These are phyloP conservation scores for Usnea hakonensis DNA, from an alignment of 495 filamentous ascomycete genomes.

Conservation along the genomic window DNA sequence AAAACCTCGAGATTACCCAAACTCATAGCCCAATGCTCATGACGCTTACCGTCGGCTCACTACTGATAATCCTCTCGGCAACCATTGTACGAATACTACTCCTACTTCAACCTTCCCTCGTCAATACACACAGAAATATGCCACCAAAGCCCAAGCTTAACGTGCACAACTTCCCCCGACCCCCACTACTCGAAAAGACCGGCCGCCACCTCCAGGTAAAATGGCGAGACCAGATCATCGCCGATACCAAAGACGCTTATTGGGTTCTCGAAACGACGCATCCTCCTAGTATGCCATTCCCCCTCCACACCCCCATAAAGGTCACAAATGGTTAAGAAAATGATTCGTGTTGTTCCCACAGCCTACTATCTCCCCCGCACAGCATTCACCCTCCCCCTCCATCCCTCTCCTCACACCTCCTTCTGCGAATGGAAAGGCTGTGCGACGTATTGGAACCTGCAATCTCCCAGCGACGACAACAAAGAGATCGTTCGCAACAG, in stretches of 20 bases:
- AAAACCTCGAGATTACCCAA: neutral
- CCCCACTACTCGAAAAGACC: constrained; percentile 44
- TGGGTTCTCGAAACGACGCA: constrained; percentile 56
- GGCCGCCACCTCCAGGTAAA: constrained; percentile 45
- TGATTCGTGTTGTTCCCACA: constrained; percentile 17
- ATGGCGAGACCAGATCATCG: constrained; percentile 43
- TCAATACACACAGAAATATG: constrained; percentile 18
- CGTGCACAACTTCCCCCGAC: constrained; percentile 51
- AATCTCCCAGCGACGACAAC: constrained; percentile 29
- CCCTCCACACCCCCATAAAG: neutral
- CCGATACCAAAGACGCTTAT: constrained; percentile 46
- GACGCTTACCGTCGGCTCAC: neutral
- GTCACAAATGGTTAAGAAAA: neutral
- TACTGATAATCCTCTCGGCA: neutral
- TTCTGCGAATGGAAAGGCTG: constrained; percentile 52
- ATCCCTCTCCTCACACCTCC: constrained; percentile 36
- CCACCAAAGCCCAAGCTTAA: constrained; percentile 43
- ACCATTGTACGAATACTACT: neutral
- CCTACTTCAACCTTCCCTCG: neutral
- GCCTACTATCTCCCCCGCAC: constrained; percentile 50
- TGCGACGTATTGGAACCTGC: constrained; percentile 42
- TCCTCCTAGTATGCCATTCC: constrained; percentile 39
- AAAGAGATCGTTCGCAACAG: constrained; percentile 38
- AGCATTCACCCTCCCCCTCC: constrained; percentile 36
- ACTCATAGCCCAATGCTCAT: neutral